Evolutionary conservation across 768 basidiomycete genomes (phyloP).

Genomic region (Tulasnella sp.): DNA sequence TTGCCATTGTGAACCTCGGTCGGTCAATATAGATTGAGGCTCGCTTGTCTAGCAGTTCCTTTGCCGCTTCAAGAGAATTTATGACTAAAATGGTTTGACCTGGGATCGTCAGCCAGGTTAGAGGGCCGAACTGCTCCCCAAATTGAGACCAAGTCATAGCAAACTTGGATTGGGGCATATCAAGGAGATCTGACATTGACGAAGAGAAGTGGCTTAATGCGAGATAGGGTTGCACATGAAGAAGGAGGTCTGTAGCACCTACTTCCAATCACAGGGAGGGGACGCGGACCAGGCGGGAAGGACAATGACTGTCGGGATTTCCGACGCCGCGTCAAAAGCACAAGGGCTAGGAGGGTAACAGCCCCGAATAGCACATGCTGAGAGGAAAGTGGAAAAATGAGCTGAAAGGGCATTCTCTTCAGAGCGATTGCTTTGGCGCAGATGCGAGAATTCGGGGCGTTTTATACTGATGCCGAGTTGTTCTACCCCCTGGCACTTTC

Average conservation of each 20-base stretch:
- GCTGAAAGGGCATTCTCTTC: too few relatives aligned
- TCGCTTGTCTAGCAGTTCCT: slow-evolving; percentile 30
- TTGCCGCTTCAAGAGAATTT: slow-evolving; percentile 20
- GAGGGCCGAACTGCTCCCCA: slow-evolving; percentile 12
- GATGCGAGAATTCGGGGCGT: too few relatives aligned
- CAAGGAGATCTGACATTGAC: slow-evolving; percentile 32
- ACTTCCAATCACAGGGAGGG: too few relatives aligned
- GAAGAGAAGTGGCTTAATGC: neutral
- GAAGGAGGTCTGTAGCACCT: too few relatives aligned
- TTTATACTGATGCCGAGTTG: too few relatives aligned
- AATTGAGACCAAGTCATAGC: slow-evolving; percentile 8
- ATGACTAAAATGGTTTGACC: slow-evolving; percentile 26
- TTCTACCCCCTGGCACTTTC: too few relatives aligned
- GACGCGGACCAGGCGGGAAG: too few relatives aligned
- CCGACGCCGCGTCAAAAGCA: too few relatives aligned
- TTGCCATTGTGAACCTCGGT: neutral
- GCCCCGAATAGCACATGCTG: too few relatives aligned
- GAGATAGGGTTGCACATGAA: neutral
- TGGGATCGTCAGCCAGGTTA: slow-evolving; percentile 15
- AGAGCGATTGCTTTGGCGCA: too few relatives aligned
- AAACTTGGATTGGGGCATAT: neutral
- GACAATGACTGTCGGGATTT: too few relatives aligned
- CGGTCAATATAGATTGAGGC: slow-evolving; percentile 29
- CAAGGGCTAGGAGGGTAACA: too few relatives aligned
- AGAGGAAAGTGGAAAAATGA: neutral